These are phyloP conservation scores for Fusarium pininemorale DNA, from an alignment of 2,329 filamentous ascomycete species.

Conservation along the genomic window DNA sequence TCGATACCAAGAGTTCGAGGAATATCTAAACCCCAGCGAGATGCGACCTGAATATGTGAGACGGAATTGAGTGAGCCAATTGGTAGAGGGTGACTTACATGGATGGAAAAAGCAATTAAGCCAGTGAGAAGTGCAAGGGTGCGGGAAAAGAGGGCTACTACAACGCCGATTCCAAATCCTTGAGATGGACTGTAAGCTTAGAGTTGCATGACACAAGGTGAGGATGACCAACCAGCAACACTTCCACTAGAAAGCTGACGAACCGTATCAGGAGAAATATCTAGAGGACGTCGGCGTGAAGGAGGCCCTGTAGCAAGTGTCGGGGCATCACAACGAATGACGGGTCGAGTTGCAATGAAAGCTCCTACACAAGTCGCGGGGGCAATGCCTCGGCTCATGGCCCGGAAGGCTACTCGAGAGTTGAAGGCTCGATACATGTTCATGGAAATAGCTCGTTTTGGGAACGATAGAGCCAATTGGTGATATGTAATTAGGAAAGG, in stretches of 20 bases:
- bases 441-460: background rate
- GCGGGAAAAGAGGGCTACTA: conserved; percentile 75
- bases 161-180: conserved; percentile 72
- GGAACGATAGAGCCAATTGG: background rate
- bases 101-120: conserved; percentile 68
- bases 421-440: conserved; percentile 39
- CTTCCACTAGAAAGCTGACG: conserved; percentile 65
- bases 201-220: background rate
- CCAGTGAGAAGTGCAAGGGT: conserved; percentile 74
- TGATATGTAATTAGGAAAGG: background rate
- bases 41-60: conserved; percentile 51
- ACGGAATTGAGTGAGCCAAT: background rate
- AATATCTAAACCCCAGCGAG: conserved; percentile 54
- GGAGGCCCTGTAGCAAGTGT: conserved; percentile 25
- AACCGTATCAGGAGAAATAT: conserved; percentile 48
- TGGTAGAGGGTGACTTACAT: conserved; percentile 57
- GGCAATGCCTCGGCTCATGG: conserved; percentile 42
- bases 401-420: conserved; percentile 33
- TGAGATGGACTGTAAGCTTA: background rate
- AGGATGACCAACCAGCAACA: conserved; percentile 54
- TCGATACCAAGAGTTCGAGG: conserved; percentile 50
- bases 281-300: conserved; percentile 23
- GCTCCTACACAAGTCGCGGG: conserved; percentile 42
- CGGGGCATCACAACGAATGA: conserved; percentile 46
- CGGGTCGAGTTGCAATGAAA: conserved; percentile 36